These are phyloP conservation scores for Tillandsia leiboldiana DNA, from an alignment of 176 grass and related monocot genomes.

Conservation along the genomic window DNA sequence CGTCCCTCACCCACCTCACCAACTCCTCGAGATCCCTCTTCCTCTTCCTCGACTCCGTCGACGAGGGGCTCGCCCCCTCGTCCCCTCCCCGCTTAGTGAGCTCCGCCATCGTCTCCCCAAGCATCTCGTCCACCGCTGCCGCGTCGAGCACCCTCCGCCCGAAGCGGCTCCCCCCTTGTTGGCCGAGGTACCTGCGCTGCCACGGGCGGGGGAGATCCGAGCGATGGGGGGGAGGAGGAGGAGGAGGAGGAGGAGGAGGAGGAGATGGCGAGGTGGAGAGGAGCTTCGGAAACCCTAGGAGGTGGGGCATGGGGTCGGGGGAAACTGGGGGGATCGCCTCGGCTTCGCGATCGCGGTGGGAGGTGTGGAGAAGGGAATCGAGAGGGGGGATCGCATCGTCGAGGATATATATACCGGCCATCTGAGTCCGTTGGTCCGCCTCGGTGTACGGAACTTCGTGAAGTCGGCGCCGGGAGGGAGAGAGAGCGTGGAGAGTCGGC, in stretches of 20 bases:
- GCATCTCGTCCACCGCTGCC: slow-evolving; percentile 25
- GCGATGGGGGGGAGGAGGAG: slow-evolving; percentile 1
- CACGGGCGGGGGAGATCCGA: slow-evolving; percentile 10
- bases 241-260: neutral
- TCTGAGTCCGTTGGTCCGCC: neutral
- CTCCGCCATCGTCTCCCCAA: neutral
- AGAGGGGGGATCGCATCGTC: no score
- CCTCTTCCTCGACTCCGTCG: slow-evolving; percentile 2
- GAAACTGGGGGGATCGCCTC: no score
- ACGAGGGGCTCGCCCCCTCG: neutral
- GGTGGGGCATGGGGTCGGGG: neutral
- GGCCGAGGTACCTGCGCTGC: neutral
- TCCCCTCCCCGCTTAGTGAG: neutral
- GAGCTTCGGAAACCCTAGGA: slow-evolving; percentile 9
- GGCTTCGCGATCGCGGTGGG: neutral
- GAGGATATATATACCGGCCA: neutral
- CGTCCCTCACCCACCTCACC: slow-evolving; percentile 41
- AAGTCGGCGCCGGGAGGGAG: neutral
- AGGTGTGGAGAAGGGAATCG: neutral
- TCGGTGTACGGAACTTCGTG: neutral
- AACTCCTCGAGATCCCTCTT: slow-evolving; percentile 35
- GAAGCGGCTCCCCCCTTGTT: neutral
- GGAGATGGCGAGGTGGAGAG: slow-evolving; percentile 13
- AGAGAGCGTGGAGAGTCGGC: neutral
- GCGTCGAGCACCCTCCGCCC: slow-evolving; percentile 23